Base-by-base conservation (phyloP, 768 basidiomycete species). In the Lactifluus piperatus region DNA sequence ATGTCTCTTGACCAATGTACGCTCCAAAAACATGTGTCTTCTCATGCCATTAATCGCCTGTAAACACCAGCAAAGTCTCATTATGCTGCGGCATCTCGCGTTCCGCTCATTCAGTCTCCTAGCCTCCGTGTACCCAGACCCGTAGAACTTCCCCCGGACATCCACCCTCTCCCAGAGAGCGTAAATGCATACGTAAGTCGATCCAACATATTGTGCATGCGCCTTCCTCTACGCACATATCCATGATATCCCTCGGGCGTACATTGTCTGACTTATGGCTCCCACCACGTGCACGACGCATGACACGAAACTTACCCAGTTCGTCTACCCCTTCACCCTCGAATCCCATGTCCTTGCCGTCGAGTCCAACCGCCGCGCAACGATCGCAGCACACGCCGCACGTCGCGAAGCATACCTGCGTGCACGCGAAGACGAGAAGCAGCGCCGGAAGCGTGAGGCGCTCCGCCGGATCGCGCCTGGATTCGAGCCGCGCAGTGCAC, bases 271-370 rank as follows among this genome's bases (percentile, higher is more conserved):
- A 39, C 26, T 5, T n/a, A 34, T 50, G 14, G 11, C 3, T 14
- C 49, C n/a, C n/a, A n/a, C 30, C 7, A 50, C n/a, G 13, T 50
- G 49, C 13, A 24, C 11, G 7, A 22, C 9, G 18, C 29, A n/a
- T n/a, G 27, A 34, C n/a, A 6, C 52, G 8, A 22, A 44, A 30
- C 37, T 20, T 20, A 9, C 22, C 5, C 69, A 98, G 94, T 97
- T 97, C 67, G 95, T 90, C 44, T 98, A 97, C 68, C 94, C 95
- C 2, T 97, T 92, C 76, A 88, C 93, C 3, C 80, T 98, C 52
- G 95, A 98, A 68, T 81, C 85, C 0, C 94, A 95, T 69, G 77
- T 92, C 64, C 71, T 94, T 53, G 81, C 83, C 1, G 73, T 91
- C 41, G 89, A 89, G 68, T 82, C 87, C 0, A 79, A 89, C 0